Conservation (phyloP, 768 basidiomycete genomes). For the Suillus ampliporus region DNA sequence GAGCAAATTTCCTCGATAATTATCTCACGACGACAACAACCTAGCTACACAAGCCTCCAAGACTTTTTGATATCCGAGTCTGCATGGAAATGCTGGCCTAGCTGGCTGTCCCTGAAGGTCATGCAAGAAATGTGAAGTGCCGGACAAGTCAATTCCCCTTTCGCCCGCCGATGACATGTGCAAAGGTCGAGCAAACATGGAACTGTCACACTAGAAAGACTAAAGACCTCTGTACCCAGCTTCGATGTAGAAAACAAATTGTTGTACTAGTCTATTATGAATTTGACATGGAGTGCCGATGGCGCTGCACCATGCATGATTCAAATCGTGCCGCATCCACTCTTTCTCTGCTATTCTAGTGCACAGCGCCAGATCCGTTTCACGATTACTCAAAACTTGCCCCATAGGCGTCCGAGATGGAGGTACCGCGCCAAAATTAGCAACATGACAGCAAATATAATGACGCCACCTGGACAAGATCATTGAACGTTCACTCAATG, state of each 20-base stretch:
- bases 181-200: not conserved
- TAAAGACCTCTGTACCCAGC: not conserved
- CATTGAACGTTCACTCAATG: not conserved
- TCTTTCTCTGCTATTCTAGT: not conserved
- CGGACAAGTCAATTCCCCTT: not conserved
- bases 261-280: not conserved
- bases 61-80: not conserved
- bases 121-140: not conserved
- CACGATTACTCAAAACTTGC: constrained; percentile 32
- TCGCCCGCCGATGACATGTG: not conserved
- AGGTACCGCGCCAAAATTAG: constrained; percentile 48
- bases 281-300: not conserved
- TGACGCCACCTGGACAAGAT: constrained; percentile 36
- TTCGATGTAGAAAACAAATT: not conserved
- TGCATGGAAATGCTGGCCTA: not conserved
- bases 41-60: not conserved
- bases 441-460: constrained; percentile 49
- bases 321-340: not conserved
- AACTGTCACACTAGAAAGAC: not conserved
- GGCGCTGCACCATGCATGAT: not conserved
- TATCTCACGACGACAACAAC: not conserved
- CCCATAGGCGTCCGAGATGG: constrained; percentile 44
- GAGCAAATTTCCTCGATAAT: too few species aligned
- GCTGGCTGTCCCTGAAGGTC: not conserved
- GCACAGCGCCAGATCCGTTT: not conserved